Evolutionary conservation across 345 rosid species (phyloP).

Genomic region (Lumnitzera racemosa): DNA sequence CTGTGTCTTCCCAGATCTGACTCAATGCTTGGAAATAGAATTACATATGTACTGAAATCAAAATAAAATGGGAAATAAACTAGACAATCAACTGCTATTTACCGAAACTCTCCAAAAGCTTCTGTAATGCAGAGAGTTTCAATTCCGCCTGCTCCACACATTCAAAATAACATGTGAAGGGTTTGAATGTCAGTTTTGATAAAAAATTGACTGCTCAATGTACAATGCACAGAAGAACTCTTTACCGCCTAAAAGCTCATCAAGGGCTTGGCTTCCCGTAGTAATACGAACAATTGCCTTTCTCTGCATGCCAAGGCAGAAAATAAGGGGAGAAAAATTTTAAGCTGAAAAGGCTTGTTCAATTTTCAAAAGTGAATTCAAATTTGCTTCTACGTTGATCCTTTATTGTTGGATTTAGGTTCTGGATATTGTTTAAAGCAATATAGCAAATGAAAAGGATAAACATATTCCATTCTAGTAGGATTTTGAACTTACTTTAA

Average conservation of each 20-base stretch:
- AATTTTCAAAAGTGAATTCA: not conserved
- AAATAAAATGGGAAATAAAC: not conserved
- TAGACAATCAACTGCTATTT: slow-evolving; percentile 8
- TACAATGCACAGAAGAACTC: not conserved
- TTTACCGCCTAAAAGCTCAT: slow-evolving; percentile 82
- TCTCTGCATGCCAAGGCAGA: slow-evolving; percentile 34
- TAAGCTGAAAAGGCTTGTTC: not conserved
- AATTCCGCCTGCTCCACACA: slow-evolving; percentile 54
- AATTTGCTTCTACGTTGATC: not conserved
- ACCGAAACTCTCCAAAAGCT: slow-evolving; percentile 95
- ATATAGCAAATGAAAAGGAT: too few species aligned
- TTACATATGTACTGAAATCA: not conserved
- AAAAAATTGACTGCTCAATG: not conserved
- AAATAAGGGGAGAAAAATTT: slow-evolving; percentile 2
- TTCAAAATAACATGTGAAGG: too few species aligned
- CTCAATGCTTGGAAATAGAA: slow-evolving; percentile 1
- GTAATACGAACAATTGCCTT: slow-evolving; percentile 68
- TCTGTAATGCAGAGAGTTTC: slow-evolving; percentile 77
- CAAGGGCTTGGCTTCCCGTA: slow-evolving; percentile 93
- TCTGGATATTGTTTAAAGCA: not conserved
- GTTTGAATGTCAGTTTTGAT: not conserved
- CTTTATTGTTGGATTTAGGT: not conserved
- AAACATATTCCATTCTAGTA: not conserved
- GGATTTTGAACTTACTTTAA: slow-evolving; percentile 43
- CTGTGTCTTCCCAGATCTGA: slow-evolving; percentile 90